Conservation (phyloP, 257 asterid species). For the Lantana camara region DNA sequence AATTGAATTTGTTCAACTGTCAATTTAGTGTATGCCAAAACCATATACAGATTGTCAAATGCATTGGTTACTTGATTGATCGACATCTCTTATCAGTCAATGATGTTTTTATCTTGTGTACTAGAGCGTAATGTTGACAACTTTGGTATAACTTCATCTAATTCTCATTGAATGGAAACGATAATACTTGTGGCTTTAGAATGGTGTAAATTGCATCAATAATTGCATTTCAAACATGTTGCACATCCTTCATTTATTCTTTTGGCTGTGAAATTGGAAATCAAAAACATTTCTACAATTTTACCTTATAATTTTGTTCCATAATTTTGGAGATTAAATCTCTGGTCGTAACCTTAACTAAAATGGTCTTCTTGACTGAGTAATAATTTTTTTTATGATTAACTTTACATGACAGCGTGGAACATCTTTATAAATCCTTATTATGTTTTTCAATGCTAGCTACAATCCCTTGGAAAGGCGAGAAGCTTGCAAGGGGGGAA, state of each 20-base stretch:
- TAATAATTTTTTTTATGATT: background rate
- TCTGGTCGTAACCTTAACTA: background rate
- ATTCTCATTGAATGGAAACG: background rate
- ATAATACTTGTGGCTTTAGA: background rate
- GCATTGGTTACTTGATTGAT: background rate
- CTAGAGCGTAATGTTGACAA: background rate
- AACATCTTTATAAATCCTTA: background rate
- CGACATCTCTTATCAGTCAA: background rate
- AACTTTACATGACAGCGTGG: too few species aligned
- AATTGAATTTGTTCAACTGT: background rate
- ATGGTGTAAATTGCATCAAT: background rate
- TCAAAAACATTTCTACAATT: background rate
- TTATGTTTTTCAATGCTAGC: conserved; percentile 35
- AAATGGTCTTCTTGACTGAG: too few species aligned
- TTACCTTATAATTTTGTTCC: background rate
- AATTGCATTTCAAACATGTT: background rate
- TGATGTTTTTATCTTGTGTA: background rate
- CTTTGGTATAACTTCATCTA: background rate
- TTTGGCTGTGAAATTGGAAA: background rate
- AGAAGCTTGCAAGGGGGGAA: conserved; percentile 85
- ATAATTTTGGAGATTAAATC: background rate
- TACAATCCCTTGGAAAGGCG: conserved; percentile 92
- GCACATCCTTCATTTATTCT: conserved; percentile 1
- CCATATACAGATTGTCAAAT: background rate
- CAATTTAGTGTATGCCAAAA: background rate